Base-by-base conservation (phyloP, 202 grass and related monocot species). In the Bolboschoenoplectus hybrid region DNA sequence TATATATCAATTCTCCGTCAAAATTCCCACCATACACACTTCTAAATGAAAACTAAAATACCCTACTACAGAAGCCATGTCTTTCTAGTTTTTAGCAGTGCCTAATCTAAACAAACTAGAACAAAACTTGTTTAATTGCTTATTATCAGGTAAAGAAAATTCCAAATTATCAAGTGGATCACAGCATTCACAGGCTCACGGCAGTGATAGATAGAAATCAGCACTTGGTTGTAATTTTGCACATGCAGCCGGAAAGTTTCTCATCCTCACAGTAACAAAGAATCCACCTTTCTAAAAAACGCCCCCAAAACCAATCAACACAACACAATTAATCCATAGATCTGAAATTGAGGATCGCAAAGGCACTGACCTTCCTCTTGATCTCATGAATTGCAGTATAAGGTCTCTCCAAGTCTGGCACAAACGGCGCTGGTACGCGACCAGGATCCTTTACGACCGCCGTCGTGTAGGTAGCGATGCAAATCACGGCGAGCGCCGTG, bases 381-480 rank as follows among this genome's bases (percentile, higher is more conserved):
- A 95, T 95, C 87, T 94, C 92, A 82, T 97, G 88, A 88, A 97
- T 74, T 65, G 92, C 67, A 41, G 32, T 92, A 16, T 88, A 70
- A 32, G 85, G 6, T 43, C 90, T 90, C 91, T 95, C 92, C 58
- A 93, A 87, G 62, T 95, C 95, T 11, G 92, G 95, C 52, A 91
- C 83, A 71, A 97, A 97, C 38, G 92, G 83, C 17, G 91, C 50
- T 58, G 95, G 95, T 67, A 97, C 95, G 79, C 91, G 85, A 74
- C 95, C 95, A 39, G 95, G 95, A 74, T 97, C 95, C 76, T 86
- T 89, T 50, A 87, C 81, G 40, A 97, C 90, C 56, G 91, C 91
- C 67, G 89, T 73, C 61, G 67, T 78, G 72, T 97, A 97, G 82
- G 91, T 93, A 41, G 78, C 87, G 80, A 95, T 58, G 77, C 86